Evolutionary conservation across 768 basidiomycete genomes (phyloP).

Genomic region (Phanerodontia chrysosporium): DNA sequence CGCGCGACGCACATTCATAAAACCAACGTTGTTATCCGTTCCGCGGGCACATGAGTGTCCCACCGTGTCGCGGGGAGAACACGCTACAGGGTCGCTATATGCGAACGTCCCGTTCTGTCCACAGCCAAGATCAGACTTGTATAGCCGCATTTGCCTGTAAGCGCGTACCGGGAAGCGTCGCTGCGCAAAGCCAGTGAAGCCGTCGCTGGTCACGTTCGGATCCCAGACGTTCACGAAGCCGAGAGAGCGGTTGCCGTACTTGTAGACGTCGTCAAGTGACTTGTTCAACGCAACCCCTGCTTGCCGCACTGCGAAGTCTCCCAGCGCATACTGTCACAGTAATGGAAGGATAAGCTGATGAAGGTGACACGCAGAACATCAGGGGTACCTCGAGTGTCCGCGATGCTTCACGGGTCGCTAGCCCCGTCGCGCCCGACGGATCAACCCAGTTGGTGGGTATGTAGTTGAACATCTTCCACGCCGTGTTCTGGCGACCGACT

Average conservation of each 20-base stretch:
- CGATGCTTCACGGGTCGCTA: slow-evolving; percentile 48
- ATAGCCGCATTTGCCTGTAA: neutral
- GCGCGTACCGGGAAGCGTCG: slow-evolving; percentile 36
- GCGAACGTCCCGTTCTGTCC: slow-evolving; percentile 46
- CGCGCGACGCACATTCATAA: slow-evolving; percentile 50
- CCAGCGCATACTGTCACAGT: slow-evolving; percentile 36
- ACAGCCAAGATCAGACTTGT: neutral
- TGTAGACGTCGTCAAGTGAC: slow-evolving; percentile 32
- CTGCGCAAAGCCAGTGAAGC: slow-evolving; percentile 46
- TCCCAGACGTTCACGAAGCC: slow-evolving; percentile 51
- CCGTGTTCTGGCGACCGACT: slow-evolving; percentile 50
- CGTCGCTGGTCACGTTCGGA: slow-evolving; percentile 38
- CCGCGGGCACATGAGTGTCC: slow-evolving; percentile 46
- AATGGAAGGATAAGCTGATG: neutral
- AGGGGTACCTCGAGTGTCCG: slow-evolving; percentile 38
- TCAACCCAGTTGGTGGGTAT: slow-evolving; percentile 48
- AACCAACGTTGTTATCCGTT: slow-evolving; percentile 46
- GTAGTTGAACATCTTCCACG: slow-evolving; percentile 46
- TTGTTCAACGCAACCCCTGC: slow-evolving; percentile 41
- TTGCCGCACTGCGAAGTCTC: slow-evolving; percentile 51
- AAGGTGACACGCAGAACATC: slow-evolving; percentile 19
- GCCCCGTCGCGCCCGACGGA: slow-evolving; percentile 42
- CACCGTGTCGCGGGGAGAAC: slow-evolving; percentile 45
- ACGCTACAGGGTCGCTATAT: slow-evolving; percentile 45
- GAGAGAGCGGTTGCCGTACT: slow-evolving; percentile 48